phyloP scores from a whole-genome alignment of 805 yeast species.

The Nakazawaea wyomingensis region DNA sequence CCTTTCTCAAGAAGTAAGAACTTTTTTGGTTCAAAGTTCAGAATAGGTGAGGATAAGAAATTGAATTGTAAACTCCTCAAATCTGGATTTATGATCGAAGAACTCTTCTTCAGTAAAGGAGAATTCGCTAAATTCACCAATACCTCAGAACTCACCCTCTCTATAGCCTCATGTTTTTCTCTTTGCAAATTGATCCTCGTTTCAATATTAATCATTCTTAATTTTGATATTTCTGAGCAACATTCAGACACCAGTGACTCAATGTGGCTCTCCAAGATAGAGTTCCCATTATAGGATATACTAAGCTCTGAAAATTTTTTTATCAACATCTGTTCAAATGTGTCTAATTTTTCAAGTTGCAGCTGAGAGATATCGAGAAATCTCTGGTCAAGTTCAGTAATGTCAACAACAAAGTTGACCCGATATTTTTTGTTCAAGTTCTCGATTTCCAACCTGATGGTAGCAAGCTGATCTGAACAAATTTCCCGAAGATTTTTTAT shows the following conservation, averaged over 20 bases:
- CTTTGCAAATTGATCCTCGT: not conserved
- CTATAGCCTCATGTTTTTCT: not conserved
- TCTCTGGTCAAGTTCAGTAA: not conserved
- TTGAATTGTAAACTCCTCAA: not conserved
- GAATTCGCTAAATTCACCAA: not conserved
- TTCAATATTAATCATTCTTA: not conserved
- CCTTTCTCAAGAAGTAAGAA: not conserved
- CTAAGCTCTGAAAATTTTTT: not conserved
- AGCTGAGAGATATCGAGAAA: not conserved
- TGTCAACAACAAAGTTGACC: not conserved
- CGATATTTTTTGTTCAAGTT: conserved; percentile 2
- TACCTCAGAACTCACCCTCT: not conserved
- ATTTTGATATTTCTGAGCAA: not conserved
- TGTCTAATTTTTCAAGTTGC: not conserved
- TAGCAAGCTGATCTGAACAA: not conserved
- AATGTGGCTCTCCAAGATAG: not conserved
- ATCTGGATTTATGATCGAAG: not conserved
- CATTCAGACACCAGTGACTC: not conserved
- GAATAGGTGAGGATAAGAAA: not conserved
- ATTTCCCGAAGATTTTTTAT: not conserved
- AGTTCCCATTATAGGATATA: not conserved
- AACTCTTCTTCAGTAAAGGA: not conserved
- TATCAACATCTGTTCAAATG: not conserved
- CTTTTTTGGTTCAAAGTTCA: conserved; percentile 2
- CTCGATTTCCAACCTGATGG: not conserved